These are phyloP conservation scores for Zychaea mexicana DNA, from an alignment of 371 early-diverging fungal species.

Conservation along the genomic window DNA sequence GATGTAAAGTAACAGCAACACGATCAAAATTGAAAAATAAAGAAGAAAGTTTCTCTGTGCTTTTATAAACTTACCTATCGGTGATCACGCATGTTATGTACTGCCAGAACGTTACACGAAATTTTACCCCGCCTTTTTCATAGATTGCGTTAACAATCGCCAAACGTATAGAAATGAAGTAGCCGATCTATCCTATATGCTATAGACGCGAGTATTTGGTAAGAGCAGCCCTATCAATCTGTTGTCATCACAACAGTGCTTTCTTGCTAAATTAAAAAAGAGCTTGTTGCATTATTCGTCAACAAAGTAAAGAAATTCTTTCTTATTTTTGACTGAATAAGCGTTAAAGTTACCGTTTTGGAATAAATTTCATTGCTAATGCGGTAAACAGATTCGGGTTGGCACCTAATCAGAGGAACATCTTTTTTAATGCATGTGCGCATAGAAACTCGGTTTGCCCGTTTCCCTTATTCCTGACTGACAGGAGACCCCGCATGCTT, in stretches of 20 bases:
- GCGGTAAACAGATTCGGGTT: not conserved
- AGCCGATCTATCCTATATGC: no score
- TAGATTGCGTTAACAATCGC: no score
- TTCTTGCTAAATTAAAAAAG: not conserved
- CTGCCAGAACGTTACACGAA: not conserved
- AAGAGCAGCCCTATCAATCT: no score
- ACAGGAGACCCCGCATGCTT: no score
- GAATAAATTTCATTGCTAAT: conserved; percentile 6
- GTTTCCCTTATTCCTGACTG: no score
- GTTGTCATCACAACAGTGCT: no score
- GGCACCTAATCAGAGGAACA: no score
- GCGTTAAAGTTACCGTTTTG: conserved; percentile 3
- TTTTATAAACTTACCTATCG: not conserved
- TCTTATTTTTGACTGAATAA: not conserved
- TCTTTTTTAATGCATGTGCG: no score
- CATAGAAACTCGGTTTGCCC: no score
- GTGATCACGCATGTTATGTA: not conserved
- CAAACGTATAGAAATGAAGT: no score
- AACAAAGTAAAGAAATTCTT: not conserved
- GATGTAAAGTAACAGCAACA: no score
- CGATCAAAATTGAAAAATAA: not conserved
- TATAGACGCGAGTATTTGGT: no score
- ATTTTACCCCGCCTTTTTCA: not conserved
- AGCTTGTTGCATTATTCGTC: not conserved
- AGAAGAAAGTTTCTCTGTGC: not conserved